Percentiles rank a stretch among this genome's conserved stretches.
phyloP scores from a whole-genome alignment of 2,329 filamentous ascomycete genomes.

The Ascochyta koolunga region DNA sequence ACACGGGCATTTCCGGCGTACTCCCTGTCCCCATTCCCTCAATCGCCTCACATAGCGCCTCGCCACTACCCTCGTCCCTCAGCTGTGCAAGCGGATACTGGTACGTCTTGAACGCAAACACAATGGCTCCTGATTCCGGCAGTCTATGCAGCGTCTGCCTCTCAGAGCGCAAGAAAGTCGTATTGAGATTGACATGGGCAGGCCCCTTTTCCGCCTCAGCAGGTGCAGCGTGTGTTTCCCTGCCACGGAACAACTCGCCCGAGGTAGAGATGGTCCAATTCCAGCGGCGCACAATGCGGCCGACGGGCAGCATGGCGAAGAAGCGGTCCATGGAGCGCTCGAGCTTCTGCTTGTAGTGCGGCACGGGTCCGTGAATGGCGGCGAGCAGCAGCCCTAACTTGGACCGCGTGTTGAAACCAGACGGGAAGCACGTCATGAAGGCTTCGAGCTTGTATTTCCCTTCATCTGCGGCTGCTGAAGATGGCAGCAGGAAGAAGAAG shows the following conservation, averaged over 20 bases:
- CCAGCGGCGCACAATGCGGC: slow-evolving; percentile 60
- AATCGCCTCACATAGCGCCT: slow-evolving; percentile 62
- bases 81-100: slow-evolving; percentile 61
- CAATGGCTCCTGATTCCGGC: slow-evolving; percentile 58
- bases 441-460: slow-evolving; percentile 61
- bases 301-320: slow-evolving; percentile 61
- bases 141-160: slow-evolving; percentile 67
- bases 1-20: slow-evolving; percentile 63
- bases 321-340: slow-evolving; percentile 67
- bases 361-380: slow-evolving; percentile 65
- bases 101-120: slow-evolving; percentile 70
- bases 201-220: slow-evolving; percentile 39
- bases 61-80: slow-evolving; percentile 62
- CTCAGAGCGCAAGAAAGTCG: slow-evolving; percentile 60
- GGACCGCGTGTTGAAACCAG: slow-evolving; percentile 62
- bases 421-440: slow-evolving; percentile 63
- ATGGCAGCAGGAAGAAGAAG: slow-evolving; percentile 63
- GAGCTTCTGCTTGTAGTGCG: slow-evolving; percentile 62
- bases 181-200: slow-evolving; percentile 50
- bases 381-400: slow-evolving; percentile 61
- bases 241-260: slow-evolving; percentile 48
- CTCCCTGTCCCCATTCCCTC: slow-evolving; percentile 64
- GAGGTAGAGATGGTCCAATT: slow-evolving; percentile 61
- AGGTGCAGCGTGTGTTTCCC: slow-evolving; percentile 52
- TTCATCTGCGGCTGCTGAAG: slow-evolving; percentile 26